A percentile compares a stretch with the other conserved stretches of the same genome.
phyloP scores from a whole-genome alignment of 768 basidiomycete genomes.

The Agrocybe praecox region DNA sequence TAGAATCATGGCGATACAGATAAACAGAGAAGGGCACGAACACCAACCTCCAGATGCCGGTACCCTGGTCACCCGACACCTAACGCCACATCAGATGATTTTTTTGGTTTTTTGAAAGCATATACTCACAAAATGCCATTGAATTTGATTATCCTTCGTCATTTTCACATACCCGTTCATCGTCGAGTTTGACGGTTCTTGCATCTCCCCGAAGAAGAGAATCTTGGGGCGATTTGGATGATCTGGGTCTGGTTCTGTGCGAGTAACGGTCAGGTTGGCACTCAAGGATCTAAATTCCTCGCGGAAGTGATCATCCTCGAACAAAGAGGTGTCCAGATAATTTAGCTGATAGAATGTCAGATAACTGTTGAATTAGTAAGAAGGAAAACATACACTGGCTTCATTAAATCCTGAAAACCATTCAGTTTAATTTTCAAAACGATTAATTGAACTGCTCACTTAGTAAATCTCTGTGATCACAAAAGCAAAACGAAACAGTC shows the following conservation, averaged over 20 bases:
- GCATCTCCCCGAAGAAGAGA: conserved; percentile 53
- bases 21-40: not conserved
- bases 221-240: conserved; percentile 57
- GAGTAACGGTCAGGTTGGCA: conserved; percentile 45
- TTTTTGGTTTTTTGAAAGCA: not conserved
- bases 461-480: conserved; percentile 67
- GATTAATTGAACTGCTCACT: conserved; percentile 39
- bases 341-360: not conserved
- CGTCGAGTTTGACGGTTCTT: conserved; percentile 40
- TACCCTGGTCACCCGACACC: conserved; percentile 53
- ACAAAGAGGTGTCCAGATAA: conserved; percentile 44
- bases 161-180: conserved; percentile 58
- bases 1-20: not conserved
- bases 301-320: conserved; percentile 49
- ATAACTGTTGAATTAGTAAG: not conserved
- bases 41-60: conserved; percentile 59
- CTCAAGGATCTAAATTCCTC: conserved; percentile 56
- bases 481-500: conserved; percentile 67
- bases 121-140: conserved; percentile 64
- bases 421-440: not conserved
- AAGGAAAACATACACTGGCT: conserved; percentile 24
- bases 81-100: conserved; percentile 22
- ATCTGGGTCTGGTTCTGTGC: conserved; percentile 42
- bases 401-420: conserved; percentile 51
- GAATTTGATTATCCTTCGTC: conserved; percentile 57